A percentile compares a stretch with the other conserved stretches of the same genome.
Conservation (phyloP, 345 rosid species). For the Brassica nigra region DNA sequence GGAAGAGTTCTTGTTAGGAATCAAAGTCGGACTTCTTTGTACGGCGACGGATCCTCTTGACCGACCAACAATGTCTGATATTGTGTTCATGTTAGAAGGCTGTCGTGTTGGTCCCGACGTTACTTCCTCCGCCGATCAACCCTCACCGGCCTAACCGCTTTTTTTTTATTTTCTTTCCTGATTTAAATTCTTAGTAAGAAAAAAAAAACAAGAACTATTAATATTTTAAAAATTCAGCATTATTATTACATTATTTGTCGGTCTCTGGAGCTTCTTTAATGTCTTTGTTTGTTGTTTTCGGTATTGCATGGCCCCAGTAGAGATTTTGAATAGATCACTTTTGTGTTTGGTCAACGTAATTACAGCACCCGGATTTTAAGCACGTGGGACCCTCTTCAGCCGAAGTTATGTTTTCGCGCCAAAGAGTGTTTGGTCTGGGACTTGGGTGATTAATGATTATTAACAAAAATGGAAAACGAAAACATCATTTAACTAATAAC, state of each 20-base stretch:
- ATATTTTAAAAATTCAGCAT: slow-evolving; percentile 8
- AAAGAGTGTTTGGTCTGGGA: background rate
- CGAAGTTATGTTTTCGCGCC: slow-evolving; percentile 26
- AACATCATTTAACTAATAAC: slow-evolving; percentile 20
- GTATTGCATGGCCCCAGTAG: slow-evolving; percentile 15
- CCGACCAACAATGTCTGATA: slow-evolving; percentile 82
- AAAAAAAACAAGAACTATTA: background rate
- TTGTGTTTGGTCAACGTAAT: slow-evolving; percentile 27
- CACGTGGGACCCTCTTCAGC: slow-evolving; percentile 11
- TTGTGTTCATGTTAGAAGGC: slow-evolving; percentile 98
- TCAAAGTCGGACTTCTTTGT: slow-evolving; percentile 92
- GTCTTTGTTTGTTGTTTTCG: slow-evolving; percentile 28
- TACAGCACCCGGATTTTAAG: slow-evolving; percentile 10
- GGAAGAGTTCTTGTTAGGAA: slow-evolving; percentile 94
- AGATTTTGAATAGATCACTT: background rate
- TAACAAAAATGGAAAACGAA: background rate
- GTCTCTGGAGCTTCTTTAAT: slow-evolving; percentile 36
- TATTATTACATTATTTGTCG: slow-evolving; percentile 18
- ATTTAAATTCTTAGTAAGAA: slow-evolving; percentile 15
- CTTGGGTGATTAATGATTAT: background rate
- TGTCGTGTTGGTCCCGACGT: slow-evolving; percentile 89
- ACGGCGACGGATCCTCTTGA: slow-evolving; percentile 85
- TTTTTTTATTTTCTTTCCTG: background rate
- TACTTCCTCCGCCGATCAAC: slow-evolving; percentile 82
- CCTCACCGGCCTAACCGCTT: slow-evolving; percentile 65